These are phyloP conservation scores for Purshia tridentata DNA, from an alignment of 306 rosid species.

Conservation along the genomic window DNA sequence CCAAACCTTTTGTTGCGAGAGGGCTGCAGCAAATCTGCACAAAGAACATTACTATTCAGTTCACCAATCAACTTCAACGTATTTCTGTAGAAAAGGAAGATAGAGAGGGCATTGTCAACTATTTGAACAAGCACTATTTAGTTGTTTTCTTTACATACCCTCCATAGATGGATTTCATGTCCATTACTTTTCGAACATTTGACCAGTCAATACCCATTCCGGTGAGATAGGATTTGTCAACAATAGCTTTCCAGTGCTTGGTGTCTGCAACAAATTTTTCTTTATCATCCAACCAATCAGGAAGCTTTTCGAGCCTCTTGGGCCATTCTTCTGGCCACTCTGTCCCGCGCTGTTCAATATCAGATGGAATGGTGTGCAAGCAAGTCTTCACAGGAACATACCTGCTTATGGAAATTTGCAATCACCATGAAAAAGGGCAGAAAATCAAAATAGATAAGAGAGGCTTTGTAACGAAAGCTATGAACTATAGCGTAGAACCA, in stretches of 20 bases:
- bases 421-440: not conserved
- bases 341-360: constrained; percentile 87
- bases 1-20: constrained; percentile 80
- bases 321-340: constrained; percentile 99
- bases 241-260: constrained; percentile 74
- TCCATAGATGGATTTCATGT: constrained; percentile 92
- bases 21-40: constrained; percentile 82
- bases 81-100: not conserved
- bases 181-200: constrained; percentile 80
- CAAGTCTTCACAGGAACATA: constrained; percentile 67
- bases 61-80: constrained; percentile 4
- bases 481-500: not conserved
- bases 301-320: constrained; percentile 72
- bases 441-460: not conserved
- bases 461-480: not conserved
- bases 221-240: constrained; percentile 74
- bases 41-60: constrained; percentile 5
- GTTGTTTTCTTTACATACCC: constrained; percentile 62
- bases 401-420: constrained; percentile 47
- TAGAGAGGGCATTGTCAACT: not conserved
- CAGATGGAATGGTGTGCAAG: constrained; percentile 74
- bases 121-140: not conserved
- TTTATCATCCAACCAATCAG: constrained; percentile 79
- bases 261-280: constrained; percentile 75
- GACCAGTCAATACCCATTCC: constrained; percentile 96